Base-by-base conservation (phyloP, 176 grass and related monocot species). In the Puccinellia tenuiflora region DNA sequence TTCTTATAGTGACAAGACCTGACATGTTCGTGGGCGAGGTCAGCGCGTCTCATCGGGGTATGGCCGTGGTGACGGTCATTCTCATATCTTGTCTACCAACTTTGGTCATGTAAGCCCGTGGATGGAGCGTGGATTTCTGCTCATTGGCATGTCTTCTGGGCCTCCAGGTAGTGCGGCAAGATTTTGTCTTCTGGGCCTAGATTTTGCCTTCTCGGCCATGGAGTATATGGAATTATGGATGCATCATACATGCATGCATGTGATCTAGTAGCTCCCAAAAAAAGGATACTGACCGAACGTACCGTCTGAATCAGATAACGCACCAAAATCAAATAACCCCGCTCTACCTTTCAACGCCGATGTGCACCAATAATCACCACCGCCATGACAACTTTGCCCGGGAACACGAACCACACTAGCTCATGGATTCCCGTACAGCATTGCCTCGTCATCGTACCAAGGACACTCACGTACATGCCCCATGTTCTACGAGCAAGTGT, bases 311-410 rank as follows among this genome's bases (percentile, higher is more conserved):
- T 35, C 59, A 86, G 20, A 65, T 2, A 39, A 1, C 37, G n/a
- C 9, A 57, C 48, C 71, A 42, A 65, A 26, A 87, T 35, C 59
- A 25, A 24, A 13, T 5, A 28, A 9, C 18, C 16, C n/a, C n/a
- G n/a, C n/a, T 22, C 39, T 14, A 33, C n/a, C 71, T 65, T 59
- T 77, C 62, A 71, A 61, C 73, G 39, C 3, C 63, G 11, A 68
- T 15, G 29, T 6, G 39, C 52, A 30, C 31, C 86, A 83, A 72
- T 83, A 79, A 73, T 83, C 15, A 70, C 20, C 28, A 12, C 48
- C 25, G 9, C 55, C n/a, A 5, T 24, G 34, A 35, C 70, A 46
- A 9, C 17, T 37, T 20, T 12, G n/a, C 18, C 2, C 9, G 29
- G n/a, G n/a, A n/a, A n/a, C 40, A 17, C 45, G 7, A 25, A 5